Evolutionary conservation across 768 basidiomycete genomes (phyloP).

Genomic region (Phaffia tasmanica): DNA sequence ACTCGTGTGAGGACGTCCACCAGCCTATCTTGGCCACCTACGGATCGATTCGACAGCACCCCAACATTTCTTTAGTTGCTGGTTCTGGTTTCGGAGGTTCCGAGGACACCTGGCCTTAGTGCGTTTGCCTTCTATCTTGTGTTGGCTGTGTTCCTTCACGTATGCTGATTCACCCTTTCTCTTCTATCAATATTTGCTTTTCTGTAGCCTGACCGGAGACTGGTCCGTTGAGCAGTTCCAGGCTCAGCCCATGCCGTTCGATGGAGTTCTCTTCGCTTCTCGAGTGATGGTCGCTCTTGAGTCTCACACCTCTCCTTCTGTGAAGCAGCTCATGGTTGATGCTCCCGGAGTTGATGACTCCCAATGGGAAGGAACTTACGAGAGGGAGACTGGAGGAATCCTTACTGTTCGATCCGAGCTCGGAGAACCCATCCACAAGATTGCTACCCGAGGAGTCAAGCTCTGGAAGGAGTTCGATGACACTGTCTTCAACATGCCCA

Average conservation of each 20-base stretch:
- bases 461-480: slow-evolving; percentile 99
- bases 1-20: slow-evolving; percentile 97
- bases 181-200: not conserved
- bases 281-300: slow-evolving; percentile 99
- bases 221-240: slow-evolving; percentile 76
- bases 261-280: slow-evolving; percentile 89
- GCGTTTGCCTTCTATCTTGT: not conserved
- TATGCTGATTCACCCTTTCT: not conserved
- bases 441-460: slow-evolving; percentile 91
- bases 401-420: slow-evolving; percentile 95
- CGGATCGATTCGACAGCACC: slow-evolving; percentile 71
- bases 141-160: not conserved
- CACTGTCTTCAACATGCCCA: slow-evolving; percentile 84
- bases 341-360: slow-evolving; percentile 78
- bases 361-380: slow-evolving; percentile 85
- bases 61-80: slow-evolving; percentile 78
- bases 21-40: slow-evolving; percentile 89
- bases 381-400: slow-evolving; percentile 87
- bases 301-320: slow-evolving; percentile 83
- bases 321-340: slow-evolving; percentile 93
- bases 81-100: slow-evolving; percentile 95
- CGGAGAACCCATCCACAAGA: slow-evolving; percentile 98
- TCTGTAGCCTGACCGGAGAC: slow-evolving; percentile 61
- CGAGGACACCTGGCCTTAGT: slow-evolving; percentile 82
- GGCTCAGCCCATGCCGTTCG: slow-evolving; percentile 93